Conservation (phyloP, 1,284 basidiomycete genomes). For the Tylopilus sp. region DNA sequence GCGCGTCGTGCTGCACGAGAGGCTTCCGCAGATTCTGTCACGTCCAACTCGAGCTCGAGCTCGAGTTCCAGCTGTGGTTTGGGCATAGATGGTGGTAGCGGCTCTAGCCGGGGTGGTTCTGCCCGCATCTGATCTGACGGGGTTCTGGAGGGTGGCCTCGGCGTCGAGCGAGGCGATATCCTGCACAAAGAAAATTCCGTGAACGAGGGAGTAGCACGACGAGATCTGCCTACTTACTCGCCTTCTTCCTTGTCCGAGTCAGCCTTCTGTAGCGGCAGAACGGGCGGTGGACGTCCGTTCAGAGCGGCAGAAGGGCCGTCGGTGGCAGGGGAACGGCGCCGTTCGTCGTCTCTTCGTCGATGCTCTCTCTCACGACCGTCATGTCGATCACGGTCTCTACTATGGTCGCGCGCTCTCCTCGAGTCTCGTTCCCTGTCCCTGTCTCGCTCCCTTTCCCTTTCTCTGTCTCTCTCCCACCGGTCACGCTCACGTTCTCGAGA, state of each 20-base stretch:
- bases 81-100: constrained; percentile 28
- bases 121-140: constrained; percentile 25
- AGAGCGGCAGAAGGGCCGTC: constrained; percentile 10
- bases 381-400: constrained; percentile 38
- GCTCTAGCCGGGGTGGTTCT: constrained; percentile 22
- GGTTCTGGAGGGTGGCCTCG: constrained; percentile 26
- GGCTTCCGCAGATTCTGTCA: constrained; percentile 64
- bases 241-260: constrained; percentile 72
- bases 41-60: constrained; percentile 57
- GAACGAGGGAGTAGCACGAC: constrained; percentile 10
- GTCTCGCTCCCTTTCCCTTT: constrained; percentile 6
- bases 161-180: constrained; percentile 55
- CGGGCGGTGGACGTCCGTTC: constrained; percentile 16
- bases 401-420: constrained; percentile 37
- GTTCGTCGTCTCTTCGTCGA: constrained; percentile 32
- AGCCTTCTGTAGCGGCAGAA: constrained; percentile 20
- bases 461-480: constrained; percentile 8
- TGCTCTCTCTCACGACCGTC: constrained; percentile 35
- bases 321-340: constrained; percentile 20
- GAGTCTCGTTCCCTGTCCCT: constrained; percentile 19
- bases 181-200: constrained; percentile 33
- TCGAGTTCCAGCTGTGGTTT: constrained; percentile 39
- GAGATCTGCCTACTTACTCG: constrained; percentile 60
- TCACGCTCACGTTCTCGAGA: constrained; percentile 20
- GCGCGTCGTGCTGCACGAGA: constrained; percentile 76